Evolutionary conservation across 768 basidiomycete genomes (phyloP).

Genomic region (Boletus speciosus): DNA sequence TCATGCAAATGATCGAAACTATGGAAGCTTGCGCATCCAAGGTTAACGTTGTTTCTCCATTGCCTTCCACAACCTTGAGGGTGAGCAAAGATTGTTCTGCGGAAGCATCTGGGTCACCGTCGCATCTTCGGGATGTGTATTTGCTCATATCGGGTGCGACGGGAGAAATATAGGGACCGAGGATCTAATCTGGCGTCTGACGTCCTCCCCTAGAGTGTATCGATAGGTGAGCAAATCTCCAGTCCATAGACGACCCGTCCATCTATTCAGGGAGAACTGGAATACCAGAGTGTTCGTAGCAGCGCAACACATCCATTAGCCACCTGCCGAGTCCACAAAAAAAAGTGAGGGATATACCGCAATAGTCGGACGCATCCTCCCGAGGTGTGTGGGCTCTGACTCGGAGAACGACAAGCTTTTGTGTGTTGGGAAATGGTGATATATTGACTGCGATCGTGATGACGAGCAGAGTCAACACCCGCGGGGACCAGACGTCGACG

Average conservation of each 20-base stretch:
- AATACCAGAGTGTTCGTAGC: neutral
- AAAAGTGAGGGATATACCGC: neutral
- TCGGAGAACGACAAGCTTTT: no score
- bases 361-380: neutral
- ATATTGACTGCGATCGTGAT: neutral
- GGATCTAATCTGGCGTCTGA: neutral
- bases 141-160: neutral
- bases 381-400: no score
- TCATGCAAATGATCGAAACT: neutral
- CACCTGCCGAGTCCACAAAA: neutral
- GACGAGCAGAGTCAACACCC: neutral
- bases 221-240: neutral
- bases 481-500: neutral
- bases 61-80: constrained; percentile 2
- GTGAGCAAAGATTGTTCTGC: neutral
- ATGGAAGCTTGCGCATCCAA: neutral
- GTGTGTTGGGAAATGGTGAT: neutral
- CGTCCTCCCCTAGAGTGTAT: neutral
- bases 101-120: neutral
- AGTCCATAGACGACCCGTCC: no score
- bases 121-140: no score
- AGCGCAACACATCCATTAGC: neutral
- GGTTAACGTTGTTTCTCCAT: constrained; percentile 1
- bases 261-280: no score
- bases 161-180: neutral